A percentile compares a stretch with the other conserved stretches of the same genome.
phyloP scores from a whole-genome alignment of 164 flowering plant species.

The Chloranthus sessilifolius region DNA sequence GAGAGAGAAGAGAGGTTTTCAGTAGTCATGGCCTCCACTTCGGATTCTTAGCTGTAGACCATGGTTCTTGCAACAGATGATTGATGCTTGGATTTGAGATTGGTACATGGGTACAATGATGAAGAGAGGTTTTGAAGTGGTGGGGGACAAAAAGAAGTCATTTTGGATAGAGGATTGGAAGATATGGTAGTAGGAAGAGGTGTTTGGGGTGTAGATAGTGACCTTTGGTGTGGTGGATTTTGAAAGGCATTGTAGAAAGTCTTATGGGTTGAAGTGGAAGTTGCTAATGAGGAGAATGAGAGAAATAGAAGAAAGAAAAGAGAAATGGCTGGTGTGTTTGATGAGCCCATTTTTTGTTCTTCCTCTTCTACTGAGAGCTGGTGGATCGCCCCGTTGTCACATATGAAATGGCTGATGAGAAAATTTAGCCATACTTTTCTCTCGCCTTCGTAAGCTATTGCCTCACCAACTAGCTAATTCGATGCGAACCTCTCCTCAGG shows the following conservation, averaged over 20 bases:
- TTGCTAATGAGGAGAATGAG: background rate
- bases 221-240: background rate
- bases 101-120: slow-evolving; percentile 20
- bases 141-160: slow-evolving; percentile 5
- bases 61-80: slow-evolving; percentile 16
- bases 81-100: slow-evolving; percentile 19
- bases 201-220: background rate
- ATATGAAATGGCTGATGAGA: no score
- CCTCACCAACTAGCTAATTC: no score
- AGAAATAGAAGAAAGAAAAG: background rate
- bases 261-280: background rate
- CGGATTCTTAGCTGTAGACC: slow-evolving; percentile 14
- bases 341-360: no score
- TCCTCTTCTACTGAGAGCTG: no score
- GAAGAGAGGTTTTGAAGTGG: slow-evolving; percentile 12
- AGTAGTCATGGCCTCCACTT: slow-evolving; percentile 34
- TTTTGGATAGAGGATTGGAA: slow-evolving; percentile 12
- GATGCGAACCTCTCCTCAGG: no score
- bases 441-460: no score
- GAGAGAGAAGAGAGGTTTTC: slow-evolving; percentile 26
- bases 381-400: no score
- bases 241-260: no score
- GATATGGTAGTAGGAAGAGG: slow-evolving; percentile 7
- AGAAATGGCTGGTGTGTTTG: background rate
- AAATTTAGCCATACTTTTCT: no score